phyloP scores from a whole-genome alignment of 352 stramenopile genomes.

The Globisporangium cystogenes region DNA sequence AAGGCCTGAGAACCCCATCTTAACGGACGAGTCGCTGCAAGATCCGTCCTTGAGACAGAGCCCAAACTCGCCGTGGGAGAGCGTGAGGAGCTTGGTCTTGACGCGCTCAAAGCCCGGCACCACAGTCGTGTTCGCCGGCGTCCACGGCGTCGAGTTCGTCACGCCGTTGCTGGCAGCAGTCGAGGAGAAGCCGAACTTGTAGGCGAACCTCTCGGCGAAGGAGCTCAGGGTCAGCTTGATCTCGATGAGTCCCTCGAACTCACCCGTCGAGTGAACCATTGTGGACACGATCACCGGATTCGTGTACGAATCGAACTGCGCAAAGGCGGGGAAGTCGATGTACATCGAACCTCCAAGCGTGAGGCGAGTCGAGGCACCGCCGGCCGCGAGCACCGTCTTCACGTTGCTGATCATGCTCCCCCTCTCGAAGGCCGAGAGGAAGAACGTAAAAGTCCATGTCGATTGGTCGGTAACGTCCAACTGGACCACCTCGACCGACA shows the following conservation, averaged over 20 bases:
- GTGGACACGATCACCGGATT: background rate
- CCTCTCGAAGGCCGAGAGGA: constrained; percentile 11
- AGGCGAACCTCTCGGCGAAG: background rate
- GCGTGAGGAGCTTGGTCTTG: constrained; percentile 12
- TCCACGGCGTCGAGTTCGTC: background rate
- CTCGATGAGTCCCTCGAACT: constrained; percentile 14
- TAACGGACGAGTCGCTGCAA: constrained; percentile 9
- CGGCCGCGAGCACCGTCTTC: background rate
- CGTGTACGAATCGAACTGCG: background rate
- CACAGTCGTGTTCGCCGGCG: background rate
- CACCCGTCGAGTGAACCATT: constrained; percentile 8
- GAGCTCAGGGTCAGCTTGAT: constrained; percentile 3
- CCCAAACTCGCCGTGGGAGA: constrained; percentile 15
- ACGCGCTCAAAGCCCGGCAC: background rate
- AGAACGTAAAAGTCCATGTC: constrained; percentile 10
- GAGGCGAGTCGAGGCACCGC: background rate
- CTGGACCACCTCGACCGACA: background rate
- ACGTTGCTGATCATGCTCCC: constrained; percentile 7
- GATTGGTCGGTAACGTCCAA: no score
- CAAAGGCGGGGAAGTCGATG: constrained; percentile 5
- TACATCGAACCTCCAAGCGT: constrained; percentile 15
- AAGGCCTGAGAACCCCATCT: constrained; percentile 16
- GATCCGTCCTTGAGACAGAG: constrained; percentile 10
- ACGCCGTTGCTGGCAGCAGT: background rate
- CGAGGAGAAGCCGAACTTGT: constrained; percentile 7